Conservation (phyloP, 163 green algal genomes). For the Chlorella variabilis region DNA sequence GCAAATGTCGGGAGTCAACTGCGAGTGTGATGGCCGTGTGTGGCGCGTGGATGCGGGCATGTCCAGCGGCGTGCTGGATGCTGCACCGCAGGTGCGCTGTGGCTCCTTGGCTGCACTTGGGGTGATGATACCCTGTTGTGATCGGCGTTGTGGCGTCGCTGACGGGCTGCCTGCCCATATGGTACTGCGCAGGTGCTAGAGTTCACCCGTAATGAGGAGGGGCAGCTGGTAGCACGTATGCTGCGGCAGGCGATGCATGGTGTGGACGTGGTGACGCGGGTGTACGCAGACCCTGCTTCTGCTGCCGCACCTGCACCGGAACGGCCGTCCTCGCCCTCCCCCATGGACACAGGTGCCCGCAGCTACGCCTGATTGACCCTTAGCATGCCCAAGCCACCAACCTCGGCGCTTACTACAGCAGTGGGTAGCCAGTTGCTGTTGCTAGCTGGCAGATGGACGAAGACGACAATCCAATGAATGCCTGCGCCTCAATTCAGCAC, state of each 20-base stretch:
- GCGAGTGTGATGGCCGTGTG: slow-evolving; percentile 83
- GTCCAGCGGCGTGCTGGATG: slow-evolving; percentile 86
- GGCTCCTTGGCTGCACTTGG: neutral
- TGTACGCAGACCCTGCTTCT: slow-evolving; percentile 18
- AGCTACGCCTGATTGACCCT: slow-evolving; percentile 15
- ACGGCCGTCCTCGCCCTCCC: slow-evolving; percentile 11
- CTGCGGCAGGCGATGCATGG: slow-evolving; percentile 33
- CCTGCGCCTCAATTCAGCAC: too few species aligned
- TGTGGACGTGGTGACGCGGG: slow-evolving; percentile 6
- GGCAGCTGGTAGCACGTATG: slow-evolving; percentile 35
- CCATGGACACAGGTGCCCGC: slow-evolving; percentile 12
- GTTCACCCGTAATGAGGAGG: slow-evolving; percentile 58
- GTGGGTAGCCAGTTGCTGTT: too few species aligned
- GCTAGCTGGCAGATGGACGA: too few species aligned
- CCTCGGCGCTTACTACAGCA: neutral
- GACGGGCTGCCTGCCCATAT: neutral
- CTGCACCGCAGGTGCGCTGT: slow-evolving; percentile 67
- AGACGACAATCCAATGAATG: too few species aligned
- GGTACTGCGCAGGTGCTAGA: slow-evolving; percentile 67
- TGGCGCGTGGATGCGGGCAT: slow-evolving; percentile 95
- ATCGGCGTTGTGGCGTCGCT: too few species aligned
- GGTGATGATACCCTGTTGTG: neutral
- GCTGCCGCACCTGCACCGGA: neutral
- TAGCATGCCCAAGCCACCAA: neutral
- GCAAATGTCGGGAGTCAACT: slow-evolving; percentile 81